Conservation (phyloP, 2,329 filamentous ascomycete species). For the Metarhizium guizhouense region DNA sequence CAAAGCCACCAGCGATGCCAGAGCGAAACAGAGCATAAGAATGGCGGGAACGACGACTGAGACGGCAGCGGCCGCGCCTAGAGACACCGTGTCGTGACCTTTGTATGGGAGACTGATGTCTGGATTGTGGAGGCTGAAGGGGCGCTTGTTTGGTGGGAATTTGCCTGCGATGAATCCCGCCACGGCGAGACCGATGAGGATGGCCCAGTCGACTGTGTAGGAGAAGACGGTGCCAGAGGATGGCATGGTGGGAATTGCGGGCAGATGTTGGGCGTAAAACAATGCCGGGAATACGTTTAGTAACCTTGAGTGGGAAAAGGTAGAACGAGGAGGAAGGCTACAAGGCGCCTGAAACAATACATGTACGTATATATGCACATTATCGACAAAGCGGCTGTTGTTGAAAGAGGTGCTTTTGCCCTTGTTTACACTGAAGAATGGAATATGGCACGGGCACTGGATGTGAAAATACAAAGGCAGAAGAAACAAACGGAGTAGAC, state of each 20-base stretch:
- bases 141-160: slow-evolving; percentile 46
- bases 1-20: background rate
- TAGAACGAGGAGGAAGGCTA: no score
- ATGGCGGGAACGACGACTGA: slow-evolving; percentile 31
- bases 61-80: slow-evolving; percentile 32
- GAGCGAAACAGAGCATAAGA: background rate
- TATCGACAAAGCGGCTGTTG: no score
- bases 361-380: no score
- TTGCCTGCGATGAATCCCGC: slow-evolving; percentile 43
- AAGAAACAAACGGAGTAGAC: no score
- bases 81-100: slow-evolving; percentile 57
- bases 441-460: no score
- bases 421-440: no score
- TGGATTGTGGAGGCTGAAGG: slow-evolving; percentile 54
- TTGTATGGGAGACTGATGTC: slow-evolving; percentile 60
- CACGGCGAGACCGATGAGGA: slow-evolving; percentile 26
- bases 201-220: slow-evolving; percentile 52
- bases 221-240: slow-evolving; percentile 31
- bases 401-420: no score
- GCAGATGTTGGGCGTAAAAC: no score
- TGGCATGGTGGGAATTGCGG: background rate
- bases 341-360: no score
- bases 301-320: no score
- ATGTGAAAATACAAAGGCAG: no score
- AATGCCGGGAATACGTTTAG: no score